A percentile compares a stretch with the other conserved stretches of the same genome.
phyloP scores from a whole-genome alignment of 2,329 filamentous ascomycete genomes.

The Emmonsia crescens region DNA sequence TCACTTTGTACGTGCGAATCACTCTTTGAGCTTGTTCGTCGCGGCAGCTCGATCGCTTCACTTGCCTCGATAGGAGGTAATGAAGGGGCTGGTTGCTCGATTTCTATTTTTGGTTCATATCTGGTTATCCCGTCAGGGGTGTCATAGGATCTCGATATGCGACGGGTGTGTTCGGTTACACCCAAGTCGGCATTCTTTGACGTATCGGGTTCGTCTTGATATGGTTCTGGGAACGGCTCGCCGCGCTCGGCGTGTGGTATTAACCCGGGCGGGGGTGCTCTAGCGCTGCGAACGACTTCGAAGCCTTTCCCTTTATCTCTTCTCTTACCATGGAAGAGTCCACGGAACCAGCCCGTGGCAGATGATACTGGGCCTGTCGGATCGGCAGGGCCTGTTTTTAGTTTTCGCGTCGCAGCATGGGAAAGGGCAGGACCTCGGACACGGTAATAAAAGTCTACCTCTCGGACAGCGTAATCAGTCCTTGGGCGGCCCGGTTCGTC shows the following conservation, averaged over 20 bases:
- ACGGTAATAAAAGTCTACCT: constrained; percentile 95
- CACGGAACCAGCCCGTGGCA: constrained; percentile 80
- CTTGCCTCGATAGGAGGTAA: constrained; percentile 52
- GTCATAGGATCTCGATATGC: not conserved
- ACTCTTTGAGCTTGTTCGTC: constrained; percentile 50
- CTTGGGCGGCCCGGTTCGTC: constrained; percentile 39
- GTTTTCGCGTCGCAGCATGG: constrained; percentile 66
- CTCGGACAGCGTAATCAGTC: constrained; percentile 83
- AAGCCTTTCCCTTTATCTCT: constrained; percentile 96
- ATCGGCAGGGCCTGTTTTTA: constrained; percentile 90
- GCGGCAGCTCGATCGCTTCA: constrained; percentile 53
- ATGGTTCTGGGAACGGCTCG: constrained; percentile 55
- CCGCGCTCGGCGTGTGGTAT: constrained; percentile 38
- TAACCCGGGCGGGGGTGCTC: constrained; percentile 69
- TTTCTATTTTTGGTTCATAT: constrained; percentile 8
- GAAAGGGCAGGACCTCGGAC: constrained; percentile 81
- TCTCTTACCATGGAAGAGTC: constrained; percentile 67
- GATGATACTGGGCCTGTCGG: constrained; percentile 84
- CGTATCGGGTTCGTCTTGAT: constrained; percentile 42
- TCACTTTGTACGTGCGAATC: constrained; percentile 35
- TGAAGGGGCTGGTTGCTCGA: constrained; percentile 32
- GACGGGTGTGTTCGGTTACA: constrained; percentile 12
- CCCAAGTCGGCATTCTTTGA: constrained; percentile 12
- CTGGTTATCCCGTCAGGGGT: constrained; percentile 16
- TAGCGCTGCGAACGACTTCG: constrained; percentile 82